Conservation (phyloP, 306 rosid species). For the Citrullus mucosospermus region DNA sequence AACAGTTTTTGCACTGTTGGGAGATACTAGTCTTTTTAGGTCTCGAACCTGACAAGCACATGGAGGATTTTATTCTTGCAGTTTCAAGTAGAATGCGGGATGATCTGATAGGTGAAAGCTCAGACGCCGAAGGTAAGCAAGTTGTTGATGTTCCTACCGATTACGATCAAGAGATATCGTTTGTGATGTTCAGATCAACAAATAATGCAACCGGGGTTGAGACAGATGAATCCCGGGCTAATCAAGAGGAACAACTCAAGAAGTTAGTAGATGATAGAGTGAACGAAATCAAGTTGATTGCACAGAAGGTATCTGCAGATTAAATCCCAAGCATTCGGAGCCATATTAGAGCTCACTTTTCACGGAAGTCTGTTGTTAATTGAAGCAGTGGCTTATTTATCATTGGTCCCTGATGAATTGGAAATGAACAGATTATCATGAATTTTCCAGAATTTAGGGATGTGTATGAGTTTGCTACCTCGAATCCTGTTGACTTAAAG, state of each 20-base stretch:
- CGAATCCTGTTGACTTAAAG: neutral
- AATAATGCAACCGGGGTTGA: conserved; percentile 28
- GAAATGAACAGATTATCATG: neutral
- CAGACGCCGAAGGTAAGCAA: conserved; percentile 54
- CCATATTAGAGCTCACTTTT: neutral
- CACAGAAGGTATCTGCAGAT: conserved; percentile 41
- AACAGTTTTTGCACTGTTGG: conserved; percentile 89
- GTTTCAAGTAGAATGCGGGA: conserved; percentile 59
- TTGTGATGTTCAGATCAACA: conserved; percentile 52
- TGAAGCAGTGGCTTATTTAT: neutral
- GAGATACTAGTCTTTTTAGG: conserved; percentile 71
- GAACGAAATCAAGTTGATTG: conserved; percentile 53
- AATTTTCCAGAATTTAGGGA: neutral
- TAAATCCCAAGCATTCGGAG: neutral
- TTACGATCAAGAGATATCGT: conserved; percentile 45
- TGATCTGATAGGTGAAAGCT: conserved; percentile 69
- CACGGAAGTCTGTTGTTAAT: neutral
- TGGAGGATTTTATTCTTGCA: conserved; percentile 46
- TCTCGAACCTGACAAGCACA: conserved; percentile 50
- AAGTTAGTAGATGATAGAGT: conserved; percentile 61
- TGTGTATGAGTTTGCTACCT: neutral
- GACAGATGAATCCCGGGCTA: conserved; percentile 43
- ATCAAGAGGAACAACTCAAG: conserved; percentile 67
- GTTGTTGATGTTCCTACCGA: conserved; percentile 46
- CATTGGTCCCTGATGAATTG: neutral